Evolutionary conservation across 345 rosid species (phyloP), one percentile per base, ranked within the genome.

Genomic region (Microcos paniculata): DNA sequence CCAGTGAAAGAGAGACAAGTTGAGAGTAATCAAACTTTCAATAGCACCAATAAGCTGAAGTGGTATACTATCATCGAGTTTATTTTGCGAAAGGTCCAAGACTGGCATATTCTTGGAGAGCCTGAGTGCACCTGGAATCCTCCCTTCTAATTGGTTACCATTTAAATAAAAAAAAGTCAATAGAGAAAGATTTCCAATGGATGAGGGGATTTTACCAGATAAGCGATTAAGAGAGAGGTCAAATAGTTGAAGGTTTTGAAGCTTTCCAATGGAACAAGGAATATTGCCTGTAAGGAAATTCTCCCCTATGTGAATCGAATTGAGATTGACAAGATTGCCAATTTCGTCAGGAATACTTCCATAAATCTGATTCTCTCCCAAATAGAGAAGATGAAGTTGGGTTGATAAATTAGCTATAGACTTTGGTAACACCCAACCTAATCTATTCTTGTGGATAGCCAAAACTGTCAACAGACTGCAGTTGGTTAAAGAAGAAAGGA

Each of bases 1-100:
- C 82, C 87, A 0, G 28, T 77, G 38, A 88, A 71, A 9, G 64
- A 70, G 78, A 40, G 86, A 75, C 9, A 85, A 63, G 46, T 71
- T 75, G 28, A 85, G 67, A 8, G 1, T 19, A 19, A 61, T 26
- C 43, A 80, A 70, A 1, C 21, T 9, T 53, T 71, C 49, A 40
- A 71, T 77, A 72, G 63, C 80, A 14, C 57, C 42, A 11, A 82
- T 7, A 21, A 79, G n/a, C 15, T 77, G 43, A 13, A 15, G 1
- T 3, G 86, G 83, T 38, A 83, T 71, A 18, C 68, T 21, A 15
- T 88, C 85, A 30, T 0, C 6, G 6, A 83, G 80, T 10, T 64
- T 80, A 69, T 81, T 85, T 12, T 19, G 0, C 0, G 82, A 76
- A 38, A 83, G 53, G 24, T 66, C 70, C 53, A 71, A 30, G 8